phyloP scores from a whole-genome alignment of 148 eudicot species.

The Nepenthes mirabilis region DNA sequence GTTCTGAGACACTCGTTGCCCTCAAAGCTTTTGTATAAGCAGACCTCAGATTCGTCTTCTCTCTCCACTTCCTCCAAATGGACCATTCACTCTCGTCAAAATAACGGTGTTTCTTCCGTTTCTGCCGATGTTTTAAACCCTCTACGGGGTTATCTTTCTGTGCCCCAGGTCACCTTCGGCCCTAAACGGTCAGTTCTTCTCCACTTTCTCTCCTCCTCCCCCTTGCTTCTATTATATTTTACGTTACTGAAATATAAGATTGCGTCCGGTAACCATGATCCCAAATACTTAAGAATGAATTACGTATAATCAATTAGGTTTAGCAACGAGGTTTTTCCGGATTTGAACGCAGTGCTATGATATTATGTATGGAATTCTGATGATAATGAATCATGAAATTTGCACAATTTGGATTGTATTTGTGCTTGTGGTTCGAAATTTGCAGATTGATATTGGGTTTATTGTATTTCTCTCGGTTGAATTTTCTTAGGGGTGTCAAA shows the following conservation, averaged over 20 bases:
- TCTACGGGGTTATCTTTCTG: constrained; percentile 57
- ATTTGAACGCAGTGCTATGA: too few relatives aligned
- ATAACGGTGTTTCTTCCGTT: constrained; percentile 7
- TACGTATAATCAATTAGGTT: too few relatives aligned
- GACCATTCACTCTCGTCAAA: constrained; percentile 25
- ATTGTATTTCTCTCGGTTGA: background rate
- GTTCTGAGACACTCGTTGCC: constrained; percentile 72
- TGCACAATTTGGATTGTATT: too few relatives aligned
- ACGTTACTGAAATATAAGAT: background rate
- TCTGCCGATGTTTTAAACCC: constrained; percentile 65
- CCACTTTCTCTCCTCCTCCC: background rate
- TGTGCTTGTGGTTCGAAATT: background rate
- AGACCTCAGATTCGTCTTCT: constrained; percentile 31
- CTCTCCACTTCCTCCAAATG: constrained; percentile 44
- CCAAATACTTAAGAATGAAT: too few relatives aligned
- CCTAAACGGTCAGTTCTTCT: constrained; percentile 48
- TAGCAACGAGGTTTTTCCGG: too few relatives aligned
- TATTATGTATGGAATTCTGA: too few relatives aligned
- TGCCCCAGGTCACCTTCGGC: constrained; percentile 85
- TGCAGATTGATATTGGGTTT: background rate
- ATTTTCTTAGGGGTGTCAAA: background rate
- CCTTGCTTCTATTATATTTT: background rate
- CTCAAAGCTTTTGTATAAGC: constrained; percentile 27
- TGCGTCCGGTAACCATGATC: too few relatives aligned
- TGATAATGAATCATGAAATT: too few relatives aligned